Conservation (phyloP, 2,329 filamentous ascomycete genomes). For the Davidsoniella virescens region DNA sequence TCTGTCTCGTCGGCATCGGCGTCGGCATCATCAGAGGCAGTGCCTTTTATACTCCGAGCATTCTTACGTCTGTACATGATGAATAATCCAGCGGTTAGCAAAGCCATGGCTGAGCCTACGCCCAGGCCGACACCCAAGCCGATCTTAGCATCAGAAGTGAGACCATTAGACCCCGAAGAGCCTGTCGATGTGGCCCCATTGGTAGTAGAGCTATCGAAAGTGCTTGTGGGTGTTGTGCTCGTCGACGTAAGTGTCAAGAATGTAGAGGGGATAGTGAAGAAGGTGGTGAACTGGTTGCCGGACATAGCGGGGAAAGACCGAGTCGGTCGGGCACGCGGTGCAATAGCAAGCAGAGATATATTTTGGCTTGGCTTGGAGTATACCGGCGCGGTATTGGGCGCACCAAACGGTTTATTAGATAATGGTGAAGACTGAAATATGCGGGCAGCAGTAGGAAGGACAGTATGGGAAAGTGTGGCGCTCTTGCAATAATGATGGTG, state of each 20-base stretch:
- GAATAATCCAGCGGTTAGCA: neutral
- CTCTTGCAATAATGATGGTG: no score
- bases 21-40: neutral
- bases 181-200: neutral
- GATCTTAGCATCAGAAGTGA: constrained; percentile 5
- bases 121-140: neutral
- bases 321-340: no score
- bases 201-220: neutral
- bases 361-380: no score
- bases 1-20: neutral
- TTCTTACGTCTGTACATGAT: neutral
- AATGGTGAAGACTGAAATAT: no score
- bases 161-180: neutral
- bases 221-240: neutral
- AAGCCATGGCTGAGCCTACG: neutral
- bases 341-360: no score
- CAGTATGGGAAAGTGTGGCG: no score
- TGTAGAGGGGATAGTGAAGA: neutral
- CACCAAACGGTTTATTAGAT: no score
- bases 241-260: neutral
- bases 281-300: constrained; percentile 2
- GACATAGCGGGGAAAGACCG: neutral
- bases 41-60: neutral
- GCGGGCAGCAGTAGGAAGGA: no score
- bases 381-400: no score